These are phyloP conservation scores for Aureobasidium sp. DNA, from an alignment of 2,329 filamentous ascomycete species.

Conservation along the genomic window DNA sequence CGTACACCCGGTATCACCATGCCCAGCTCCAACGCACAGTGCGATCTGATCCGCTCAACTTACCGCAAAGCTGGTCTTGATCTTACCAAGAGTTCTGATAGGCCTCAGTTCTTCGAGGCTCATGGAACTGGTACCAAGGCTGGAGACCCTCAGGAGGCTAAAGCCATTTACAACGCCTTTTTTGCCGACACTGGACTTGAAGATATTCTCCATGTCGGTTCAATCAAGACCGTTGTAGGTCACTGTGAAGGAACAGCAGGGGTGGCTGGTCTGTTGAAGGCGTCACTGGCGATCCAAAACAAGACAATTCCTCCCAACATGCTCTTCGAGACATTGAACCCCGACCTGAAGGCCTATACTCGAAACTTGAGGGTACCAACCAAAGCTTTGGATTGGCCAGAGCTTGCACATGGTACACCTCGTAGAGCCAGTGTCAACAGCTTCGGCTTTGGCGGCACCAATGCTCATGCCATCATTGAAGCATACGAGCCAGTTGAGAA, in stretches of 20 bases:
- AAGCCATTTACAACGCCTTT: conserved; percentile 28
- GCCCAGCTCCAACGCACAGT: conserved; percentile 33
- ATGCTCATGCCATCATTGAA: conserved; percentile 26
- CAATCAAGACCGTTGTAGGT: conserved; percentile 33
- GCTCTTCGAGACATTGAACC: conserved; percentile 14
- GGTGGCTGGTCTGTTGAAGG: conserved; percentile 31
- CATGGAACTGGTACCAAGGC: conserved; percentile 27
- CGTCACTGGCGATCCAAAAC: conserved; percentile 21
- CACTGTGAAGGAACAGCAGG: conserved; percentile 47
- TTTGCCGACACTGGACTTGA: conserved; percentile 20
- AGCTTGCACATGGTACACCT: conserved; percentile 38
- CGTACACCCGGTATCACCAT: conserved; percentile 35
- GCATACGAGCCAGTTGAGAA: conserved; percentile 32
- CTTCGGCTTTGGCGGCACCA: conserved; percentile 26
- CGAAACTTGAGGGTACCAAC: conserved; percentile 5
- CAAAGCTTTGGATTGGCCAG: conserved; percentile 21
- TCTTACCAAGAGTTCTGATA: conserved; percentile 19
- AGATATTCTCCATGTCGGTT: conserved; percentile 21
- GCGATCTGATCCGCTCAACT: conserved; percentile 29
- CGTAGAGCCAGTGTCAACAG: conserved; percentile 18
- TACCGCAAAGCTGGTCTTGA: conserved; percentile 34
- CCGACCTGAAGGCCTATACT: not conserved
- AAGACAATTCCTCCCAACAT: conserved; percentile 22
- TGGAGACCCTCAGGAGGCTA: conserved; percentile 24
- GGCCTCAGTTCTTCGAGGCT: conserved; percentile 32